A percentile compares a stretch with the other conserved stretches of the same genome.
phyloP scores from a whole-genome alignment of 345 rosid species.

The Balakata baccata region DNA sequence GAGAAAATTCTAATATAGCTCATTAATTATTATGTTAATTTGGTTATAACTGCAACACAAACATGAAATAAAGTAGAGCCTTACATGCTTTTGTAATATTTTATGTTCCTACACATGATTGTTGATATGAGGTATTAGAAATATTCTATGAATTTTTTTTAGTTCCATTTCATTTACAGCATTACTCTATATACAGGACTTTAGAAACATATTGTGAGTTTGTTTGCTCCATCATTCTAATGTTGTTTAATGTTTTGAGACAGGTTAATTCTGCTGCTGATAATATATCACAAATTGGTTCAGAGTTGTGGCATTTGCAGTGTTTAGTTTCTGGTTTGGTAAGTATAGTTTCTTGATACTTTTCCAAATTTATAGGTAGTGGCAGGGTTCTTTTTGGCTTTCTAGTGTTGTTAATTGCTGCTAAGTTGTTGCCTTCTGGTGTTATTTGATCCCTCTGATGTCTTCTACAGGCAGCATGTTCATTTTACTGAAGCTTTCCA shows the following conservation, averaged over 20 bases:
- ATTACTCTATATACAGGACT: neutral
- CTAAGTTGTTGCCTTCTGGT: neutral
- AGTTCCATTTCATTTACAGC: neutral
- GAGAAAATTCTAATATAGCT: neutral
- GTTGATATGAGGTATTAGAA: too few relatives aligned
- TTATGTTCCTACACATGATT: neutral
- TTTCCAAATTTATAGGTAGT: neutral
- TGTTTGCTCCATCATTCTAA: neutral
- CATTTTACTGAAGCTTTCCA: neutral
- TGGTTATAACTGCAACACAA: neutral
- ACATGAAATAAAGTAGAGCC: neutral
- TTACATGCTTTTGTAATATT: neutral
- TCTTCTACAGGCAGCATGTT: neutral
- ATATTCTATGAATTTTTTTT: too few relatives aligned
- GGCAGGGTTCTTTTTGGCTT: neutral
- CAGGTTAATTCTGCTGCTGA: constrained; percentile 68
- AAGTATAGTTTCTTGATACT: constrained; percentile 29
- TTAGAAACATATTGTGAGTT: neutral
- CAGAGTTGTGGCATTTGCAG: constrained; percentile 62
- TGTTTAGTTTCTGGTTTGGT: constrained; percentile 61
- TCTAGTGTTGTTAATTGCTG: neutral
- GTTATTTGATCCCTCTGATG: too few relatives aligned
- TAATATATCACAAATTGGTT: constrained; percentile 57
- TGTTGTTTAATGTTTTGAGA: constrained; percentile 11
- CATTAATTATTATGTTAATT: neutral